A percentile compares a stretch with the other conserved stretches of the same genome.
Evolutionary conservation across 371 early-diverging fungal genomes (phyloP).

Genomic region (Dichotomocladium elegans): DNA sequence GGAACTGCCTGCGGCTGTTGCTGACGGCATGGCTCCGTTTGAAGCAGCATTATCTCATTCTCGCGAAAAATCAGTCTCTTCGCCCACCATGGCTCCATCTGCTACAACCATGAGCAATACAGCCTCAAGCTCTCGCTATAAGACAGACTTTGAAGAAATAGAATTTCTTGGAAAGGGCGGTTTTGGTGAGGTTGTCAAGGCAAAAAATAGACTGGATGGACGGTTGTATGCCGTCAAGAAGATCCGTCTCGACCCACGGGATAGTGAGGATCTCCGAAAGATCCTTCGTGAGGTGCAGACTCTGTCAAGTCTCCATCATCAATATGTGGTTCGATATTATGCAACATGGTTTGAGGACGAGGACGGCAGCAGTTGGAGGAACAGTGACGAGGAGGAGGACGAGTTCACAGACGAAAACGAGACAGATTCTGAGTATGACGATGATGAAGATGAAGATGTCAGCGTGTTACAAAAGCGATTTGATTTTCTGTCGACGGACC

Average conservation of each 20-base stretch:
- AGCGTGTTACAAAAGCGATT: constrained; percentile 49
- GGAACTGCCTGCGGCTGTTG: not conserved
- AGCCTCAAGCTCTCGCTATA: constrained; percentile 61
- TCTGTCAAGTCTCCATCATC: constrained; percentile 85
- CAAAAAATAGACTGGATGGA: constrained; percentile 80
- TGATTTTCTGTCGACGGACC: constrained; percentile 51
- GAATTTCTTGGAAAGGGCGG: constrained; percentile 91
- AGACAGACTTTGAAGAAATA: constrained; percentile 89
- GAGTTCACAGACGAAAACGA: constrained; percentile 31
- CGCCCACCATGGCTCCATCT: not conserved
- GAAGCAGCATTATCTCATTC: constrained; percentile 7
- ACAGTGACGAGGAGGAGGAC: constrained; percentile 39
- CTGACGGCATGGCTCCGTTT: not conserved
- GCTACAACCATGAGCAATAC: not conserved
- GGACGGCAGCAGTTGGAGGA: constrained; percentile 48
- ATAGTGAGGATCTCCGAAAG: constrained; percentile 74
- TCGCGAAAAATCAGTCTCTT: not conserved
- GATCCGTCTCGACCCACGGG: constrained; percentile 69
- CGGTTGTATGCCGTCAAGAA: constrained; percentile 91
- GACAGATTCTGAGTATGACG: constrained; percentile 40
- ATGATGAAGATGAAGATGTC: constrained; percentile 41
- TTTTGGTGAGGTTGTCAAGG: constrained; percentile 94
- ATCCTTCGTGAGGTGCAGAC: constrained; percentile 91
- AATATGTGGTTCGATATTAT: constrained; percentile 90
- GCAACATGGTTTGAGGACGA: constrained; percentile 90